These are phyloP conservation scores for Acer campestre DNA, from an alignment of 345 rosid genomes.

Conservation along the genomic window DNA sequence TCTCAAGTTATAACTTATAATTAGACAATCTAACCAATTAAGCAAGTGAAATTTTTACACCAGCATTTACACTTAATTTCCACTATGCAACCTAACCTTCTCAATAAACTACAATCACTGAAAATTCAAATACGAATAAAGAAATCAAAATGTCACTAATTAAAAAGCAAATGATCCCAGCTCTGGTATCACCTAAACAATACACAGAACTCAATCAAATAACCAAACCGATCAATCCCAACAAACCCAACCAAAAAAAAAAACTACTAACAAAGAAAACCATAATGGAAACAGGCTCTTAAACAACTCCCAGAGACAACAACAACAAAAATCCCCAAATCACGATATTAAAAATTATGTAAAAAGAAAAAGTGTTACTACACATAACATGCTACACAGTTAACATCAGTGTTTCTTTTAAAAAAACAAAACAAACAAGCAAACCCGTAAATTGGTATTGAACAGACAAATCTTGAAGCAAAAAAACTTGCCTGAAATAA, in stretches of 20 bases:
- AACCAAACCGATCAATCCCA: constrained; percentile 5
- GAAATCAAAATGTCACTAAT: neutral
- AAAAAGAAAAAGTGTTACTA: neutral
- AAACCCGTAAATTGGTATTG: neutral
- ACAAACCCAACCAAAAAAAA: neutral
- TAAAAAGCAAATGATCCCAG: neutral
- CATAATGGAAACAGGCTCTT: neutral
- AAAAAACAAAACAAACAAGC: neutral
- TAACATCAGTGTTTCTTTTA: neutral
- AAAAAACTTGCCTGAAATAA: constrained; percentile 36
- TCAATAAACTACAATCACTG: neutral
- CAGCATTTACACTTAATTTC: neutral
- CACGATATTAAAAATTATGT: neutral
- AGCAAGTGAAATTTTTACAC: neutral
- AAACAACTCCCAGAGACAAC: neutral
- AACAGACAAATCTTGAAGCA: neutral
- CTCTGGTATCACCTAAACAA: neutral
- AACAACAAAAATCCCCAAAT: neutral
- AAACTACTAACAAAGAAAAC: neutral
- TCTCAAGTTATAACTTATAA: neutral
- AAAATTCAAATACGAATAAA: neutral
- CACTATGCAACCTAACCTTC: neutral
- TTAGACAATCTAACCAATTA: neutral
- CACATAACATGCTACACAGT: neutral
- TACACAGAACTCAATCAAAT: neutral